Conservation (phyloP, 2,329 filamentous ascomycete species). For the Cercospora sp. region DNA sequence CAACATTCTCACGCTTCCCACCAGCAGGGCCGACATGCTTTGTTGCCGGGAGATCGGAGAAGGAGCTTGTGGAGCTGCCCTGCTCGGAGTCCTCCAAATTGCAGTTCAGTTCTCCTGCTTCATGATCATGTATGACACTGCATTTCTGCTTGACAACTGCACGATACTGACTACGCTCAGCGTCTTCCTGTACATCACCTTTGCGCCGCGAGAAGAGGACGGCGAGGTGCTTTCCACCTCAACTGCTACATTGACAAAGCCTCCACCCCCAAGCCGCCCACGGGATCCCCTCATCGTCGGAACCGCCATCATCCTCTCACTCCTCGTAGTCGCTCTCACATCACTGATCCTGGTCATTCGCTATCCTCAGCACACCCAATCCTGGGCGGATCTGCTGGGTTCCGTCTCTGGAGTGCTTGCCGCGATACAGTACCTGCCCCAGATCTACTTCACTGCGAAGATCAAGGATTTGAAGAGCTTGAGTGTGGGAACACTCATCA, state of each 20-base stretch:
- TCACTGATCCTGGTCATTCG: slow-evolving; percentile 66
- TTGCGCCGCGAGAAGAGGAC: slow-evolving; percentile 62
- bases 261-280: slow-evolving; percentile 59
- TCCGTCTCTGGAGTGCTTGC: slow-evolving; percentile 76
- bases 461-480: slow-evolving; percentile 85
- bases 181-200: slow-evolving; percentile 88
- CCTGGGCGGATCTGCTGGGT: slow-evolving; percentile 84
- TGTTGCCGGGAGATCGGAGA: slow-evolving; percentile 82
- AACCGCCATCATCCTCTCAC: slow-evolving; percentile 70
- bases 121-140: slow-evolving; percentile 71
- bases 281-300: slow-evolving; percentile 77
- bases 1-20: slow-evolving; percentile 87
- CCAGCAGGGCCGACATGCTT: slow-evolving; percentile 75
- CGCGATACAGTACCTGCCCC: slow-evolving; percentile 87
- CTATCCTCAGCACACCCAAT: slow-evolving; percentile 63
- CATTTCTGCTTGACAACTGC: neutral
- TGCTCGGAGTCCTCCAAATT: slow-evolving; percentile 88
- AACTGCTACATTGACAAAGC: slow-evolving; percentile 49
- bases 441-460: slow-evolving; percentile 87
- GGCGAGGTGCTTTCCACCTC: slow-evolving; percentile 37
- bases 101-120: slow-evolving; percentile 92
- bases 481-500: slow-evolving; percentile 97
- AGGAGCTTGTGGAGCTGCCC: slow-evolving; percentile 79
- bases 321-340: slow-evolving; percentile 66
- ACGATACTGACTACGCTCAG: slow-evolving; percentile 48